A percentile compares a stretch with the other conserved stretches of the same genome.
These are phyloP conservation scores for Nicotiana noctiflora DNA, from an alignment of 257 asterid species.

Conservation along the genomic window DNA sequence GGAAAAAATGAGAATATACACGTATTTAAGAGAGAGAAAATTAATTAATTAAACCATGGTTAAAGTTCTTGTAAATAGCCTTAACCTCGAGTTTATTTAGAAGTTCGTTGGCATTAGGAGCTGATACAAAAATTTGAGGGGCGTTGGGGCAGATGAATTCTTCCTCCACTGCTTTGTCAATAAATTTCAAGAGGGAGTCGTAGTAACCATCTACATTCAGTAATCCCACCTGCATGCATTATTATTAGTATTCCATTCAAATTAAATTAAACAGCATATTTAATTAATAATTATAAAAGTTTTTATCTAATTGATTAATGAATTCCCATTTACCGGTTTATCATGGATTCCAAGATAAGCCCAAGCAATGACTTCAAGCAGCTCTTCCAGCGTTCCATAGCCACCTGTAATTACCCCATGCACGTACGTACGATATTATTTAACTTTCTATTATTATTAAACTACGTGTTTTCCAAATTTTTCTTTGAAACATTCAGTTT, in stretches of 20 bases:
- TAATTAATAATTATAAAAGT: not conserved
- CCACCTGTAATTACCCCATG: conserved; percentile 32
- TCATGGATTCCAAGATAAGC: conserved; percentile 63
- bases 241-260: not conserved
- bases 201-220: conserved; percentile 57
- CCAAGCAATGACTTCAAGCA: conserved; percentile 52
- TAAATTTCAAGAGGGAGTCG: conserved; percentile 38
- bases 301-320: not conserved
- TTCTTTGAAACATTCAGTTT: no score
- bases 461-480: no score
- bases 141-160: conserved; percentile 43
- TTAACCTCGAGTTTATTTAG: conserved; percentile 46
- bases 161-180: conserved; percentile 53
- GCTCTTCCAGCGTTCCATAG: conserved; percentile 54
- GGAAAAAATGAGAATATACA: not conserved
- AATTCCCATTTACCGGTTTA: conserved; percentile 37
- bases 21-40: not conserved
- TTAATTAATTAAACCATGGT: no score
- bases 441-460: no score
- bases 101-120: conserved; percentile 39
- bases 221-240: conserved; percentile 35
- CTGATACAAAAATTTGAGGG: conserved; percentile 45
- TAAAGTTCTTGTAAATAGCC: not conserved
- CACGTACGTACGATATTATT: no score
- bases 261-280: not conserved